phyloP scores from a whole-genome alignment of 2,329 filamentous ascomycete genomes.

The Talaromyces sp. region DNA sequence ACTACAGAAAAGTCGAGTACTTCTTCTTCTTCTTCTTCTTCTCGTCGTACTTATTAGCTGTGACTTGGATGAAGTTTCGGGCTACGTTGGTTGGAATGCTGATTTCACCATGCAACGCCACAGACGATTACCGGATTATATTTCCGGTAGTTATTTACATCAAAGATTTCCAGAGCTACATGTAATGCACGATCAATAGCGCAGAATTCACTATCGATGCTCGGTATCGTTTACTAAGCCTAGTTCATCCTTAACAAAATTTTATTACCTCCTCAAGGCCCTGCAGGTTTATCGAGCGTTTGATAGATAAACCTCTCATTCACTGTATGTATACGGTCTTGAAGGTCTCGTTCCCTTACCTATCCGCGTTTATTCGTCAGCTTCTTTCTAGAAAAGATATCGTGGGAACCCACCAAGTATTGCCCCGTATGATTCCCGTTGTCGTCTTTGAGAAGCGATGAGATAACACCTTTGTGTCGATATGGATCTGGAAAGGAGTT shows the following conservation, averaged over 20 bases:
- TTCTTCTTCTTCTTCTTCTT: too few relatives aligned
- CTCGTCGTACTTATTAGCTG: background rate
- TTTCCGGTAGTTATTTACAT: background rate
- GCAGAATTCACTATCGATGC: background rate
- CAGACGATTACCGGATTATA: background rate
- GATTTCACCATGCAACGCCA: background rate
- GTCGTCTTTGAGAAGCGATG: slow-evolving; percentile 2
- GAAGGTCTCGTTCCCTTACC: slow-evolving; percentile 7
- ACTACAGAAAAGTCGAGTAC: background rate
- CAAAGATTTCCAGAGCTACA: background rate
- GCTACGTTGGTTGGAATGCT: background rate
- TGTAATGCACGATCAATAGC: background rate
- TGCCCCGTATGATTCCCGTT: slow-evolving; percentile 4
- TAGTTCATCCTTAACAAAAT: background rate
- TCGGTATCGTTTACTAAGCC: background rate
- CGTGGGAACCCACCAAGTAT: slow-evolving; percentile 3
- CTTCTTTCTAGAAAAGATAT: background rate
- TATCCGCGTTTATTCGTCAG: background rate
- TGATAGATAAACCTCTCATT: slow-evolving; percentile 10
- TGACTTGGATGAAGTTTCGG: background rate
- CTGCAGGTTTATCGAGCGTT: slow-evolving; percentile 2
- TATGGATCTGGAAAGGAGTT: slow-evolving; percentile 2
- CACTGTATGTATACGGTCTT: slow-evolving; percentile 7
- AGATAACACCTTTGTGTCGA: slow-evolving; percentile 7
- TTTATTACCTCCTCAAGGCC: background rate